phyloP scores from a whole-genome alignment of 108 stramenopile species.

The Aurantiochytrium sp. region DNA sequence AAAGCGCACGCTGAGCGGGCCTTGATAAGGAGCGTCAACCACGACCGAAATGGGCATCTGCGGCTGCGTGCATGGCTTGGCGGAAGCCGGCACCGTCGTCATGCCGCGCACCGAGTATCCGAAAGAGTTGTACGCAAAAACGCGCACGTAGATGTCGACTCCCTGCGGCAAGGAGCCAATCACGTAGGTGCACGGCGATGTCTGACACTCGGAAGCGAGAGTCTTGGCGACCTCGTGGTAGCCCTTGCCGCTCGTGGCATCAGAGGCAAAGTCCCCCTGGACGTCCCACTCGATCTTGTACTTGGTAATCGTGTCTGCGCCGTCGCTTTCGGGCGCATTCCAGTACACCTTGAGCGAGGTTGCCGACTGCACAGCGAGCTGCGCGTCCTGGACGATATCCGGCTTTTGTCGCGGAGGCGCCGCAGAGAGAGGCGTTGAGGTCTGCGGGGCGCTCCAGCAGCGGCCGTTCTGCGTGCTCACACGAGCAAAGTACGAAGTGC shows the following conservation, averaged over 20 bases:
- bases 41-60: slow-evolving; percentile 31
- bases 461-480: slow-evolving; percentile 59
- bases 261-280: neutral
- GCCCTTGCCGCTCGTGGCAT: slow-evolving; percentile 7
- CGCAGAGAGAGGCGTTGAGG: slow-evolving; percentile 54
- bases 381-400: slow-evolving; percentile 47
- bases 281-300: slow-evolving; percentile 66
- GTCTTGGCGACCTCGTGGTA: slow-evolving; percentile 42
- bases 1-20: slow-evolving; percentile 57
- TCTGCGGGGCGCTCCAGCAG: slow-evolving; percentile 58
- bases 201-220: slow-evolving; percentile 34
- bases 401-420: slow-evolving; percentile 70
- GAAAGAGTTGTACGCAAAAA: slow-evolving; percentile 56
- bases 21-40: slow-evolving; percentile 13
- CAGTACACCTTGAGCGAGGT: slow-evolving; percentile 50
- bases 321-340: slow-evolving; percentile 44
- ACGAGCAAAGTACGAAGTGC: slow-evolving; percentile 57
- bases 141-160: slow-evolving; percentile 45
- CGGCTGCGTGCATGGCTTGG: slow-evolving; percentile 49
- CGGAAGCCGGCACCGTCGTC: slow-evolving; percentile 31
- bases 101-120: slow-evolving; percentile 46
- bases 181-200: slow-evolving; percentile 42
- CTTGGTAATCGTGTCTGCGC: slow-evolving; percentile 53
- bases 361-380: slow-evolving; percentile 46
- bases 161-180: slow-evolving; percentile 46